These are phyloP conservation scores for Mycena rosella DNA, from an alignment of 768 basidiomycete species.

Conservation along the genomic window DNA sequence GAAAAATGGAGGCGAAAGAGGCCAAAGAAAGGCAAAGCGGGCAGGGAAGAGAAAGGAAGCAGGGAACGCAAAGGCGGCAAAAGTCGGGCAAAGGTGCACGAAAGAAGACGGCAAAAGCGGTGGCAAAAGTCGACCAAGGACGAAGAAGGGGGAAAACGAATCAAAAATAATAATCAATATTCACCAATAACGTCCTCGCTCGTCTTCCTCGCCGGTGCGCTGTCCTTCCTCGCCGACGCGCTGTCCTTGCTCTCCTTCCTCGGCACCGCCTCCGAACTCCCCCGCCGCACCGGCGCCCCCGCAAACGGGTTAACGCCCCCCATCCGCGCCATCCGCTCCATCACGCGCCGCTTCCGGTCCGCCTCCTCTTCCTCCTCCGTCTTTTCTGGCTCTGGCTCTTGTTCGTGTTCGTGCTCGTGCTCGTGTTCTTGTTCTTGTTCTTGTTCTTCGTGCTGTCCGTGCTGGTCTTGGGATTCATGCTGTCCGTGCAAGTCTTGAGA, in stretches of 20 bases:
- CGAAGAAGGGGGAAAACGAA: too few relatives aligned
- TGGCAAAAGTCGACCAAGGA: neutral
- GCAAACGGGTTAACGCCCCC: slow-evolving; percentile 70
- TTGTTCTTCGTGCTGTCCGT: too few relatives aligned
- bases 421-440: neutral
- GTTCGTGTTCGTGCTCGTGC: neutral
- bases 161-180: slow-evolving; percentile 46
- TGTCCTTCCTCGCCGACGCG: slow-evolving; percentile 23
- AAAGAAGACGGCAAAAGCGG: slow-evolving; percentile 33
- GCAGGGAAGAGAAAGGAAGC: neutral
- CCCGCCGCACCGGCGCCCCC: slow-evolving; percentile 45
- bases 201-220: neutral
- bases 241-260: slow-evolving; percentile 30
- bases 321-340: slow-evolving; percentile 65
- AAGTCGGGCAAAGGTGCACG: neutral
- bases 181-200: slow-evolving; percentile 49
- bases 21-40: neutral
- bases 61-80: neutral
- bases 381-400: neutral
- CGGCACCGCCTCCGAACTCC: slow-evolving; percentile 21
- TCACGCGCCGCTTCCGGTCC: slow-evolving; percentile 67
- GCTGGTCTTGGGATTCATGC: too few relatives aligned
- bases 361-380: slow-evolving; percentile 55
- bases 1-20: neutral
- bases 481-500: too few relatives aligned